These are phyloP conservation scores for Phytopythium aichiense DNA, from an alignment of 352 stramenopile genomes.

Conservation along the genomic window DNA sequence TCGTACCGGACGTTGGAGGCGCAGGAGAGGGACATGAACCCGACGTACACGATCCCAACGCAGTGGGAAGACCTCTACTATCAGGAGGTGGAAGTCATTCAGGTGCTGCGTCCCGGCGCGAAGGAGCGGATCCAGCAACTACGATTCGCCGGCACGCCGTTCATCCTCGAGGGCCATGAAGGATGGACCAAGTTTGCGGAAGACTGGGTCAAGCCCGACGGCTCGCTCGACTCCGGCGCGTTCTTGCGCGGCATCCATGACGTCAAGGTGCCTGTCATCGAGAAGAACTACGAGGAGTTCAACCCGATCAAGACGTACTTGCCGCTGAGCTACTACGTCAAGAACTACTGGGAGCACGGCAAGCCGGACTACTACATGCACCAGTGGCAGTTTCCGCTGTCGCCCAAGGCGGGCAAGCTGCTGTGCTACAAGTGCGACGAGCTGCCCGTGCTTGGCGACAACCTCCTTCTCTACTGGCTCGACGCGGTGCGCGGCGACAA, in stretches of 20 bases:
- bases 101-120: conserved; percentile 46
- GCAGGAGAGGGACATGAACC: conserved; percentile 34
- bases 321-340: conserved; percentile 67
- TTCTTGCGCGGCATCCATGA: conserved; percentile 72
- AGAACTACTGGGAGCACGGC: conserved; percentile 78
- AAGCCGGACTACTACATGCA: conserved; percentile 90
- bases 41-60: conserved; percentile 59
- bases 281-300: conserved; percentile 73
- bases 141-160: conserved; percentile 62
- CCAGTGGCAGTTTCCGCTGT: conserved; percentile 94
- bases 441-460: conserved; percentile 88
- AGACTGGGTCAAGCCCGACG: conserved; percentile 57
- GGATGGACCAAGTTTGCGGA: conserved; percentile 66
- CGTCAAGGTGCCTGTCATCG: conserved; percentile 73
- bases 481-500: conserved; percentile 86
- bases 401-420: conserved; percentile 63
- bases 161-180: conserved; percentile 60
- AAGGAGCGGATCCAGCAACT: conserved; percentile 60
- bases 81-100: conserved; percentile 56
- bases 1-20: conserved; percentile 27
- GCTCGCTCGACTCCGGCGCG: conserved; percentile 44
- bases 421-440: conserved; percentile 85
- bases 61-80: conserved; percentile 72
- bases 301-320: conserved; percentile 78
- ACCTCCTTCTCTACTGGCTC: conserved; percentile 91